phyloP scores from a whole-genome alignment of 108 stramenopile genomes.

The Cyclostephanos tholiformis region DNA sequence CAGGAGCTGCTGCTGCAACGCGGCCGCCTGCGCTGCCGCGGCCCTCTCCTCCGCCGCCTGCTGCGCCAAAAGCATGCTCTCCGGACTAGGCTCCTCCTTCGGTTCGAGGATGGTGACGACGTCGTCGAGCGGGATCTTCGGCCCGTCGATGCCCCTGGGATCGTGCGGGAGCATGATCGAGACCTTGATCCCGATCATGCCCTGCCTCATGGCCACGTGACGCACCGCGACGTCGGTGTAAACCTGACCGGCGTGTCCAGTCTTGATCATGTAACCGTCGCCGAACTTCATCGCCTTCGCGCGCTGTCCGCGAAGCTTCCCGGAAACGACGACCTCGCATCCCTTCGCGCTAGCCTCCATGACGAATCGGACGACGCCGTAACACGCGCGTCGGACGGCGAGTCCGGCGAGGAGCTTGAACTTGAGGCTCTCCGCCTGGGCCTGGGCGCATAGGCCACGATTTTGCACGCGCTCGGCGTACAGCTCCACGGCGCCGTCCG shows the following conservation, averaged over 20 bases:
- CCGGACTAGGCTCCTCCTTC: constrained; percentile 83
- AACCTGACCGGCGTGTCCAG: constrained; percentile 96
- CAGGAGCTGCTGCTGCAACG: constrained; percentile 36
- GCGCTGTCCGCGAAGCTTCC: constrained; percentile 99
- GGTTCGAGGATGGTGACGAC: constrained; percentile 92
- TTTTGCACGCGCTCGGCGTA: constrained; percentile 98
- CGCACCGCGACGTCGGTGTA: constrained; percentile 99
- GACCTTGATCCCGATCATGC: constrained; percentile 99
- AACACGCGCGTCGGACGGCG: constrained; percentile 99
- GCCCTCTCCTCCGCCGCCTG: constrained; percentile 56
- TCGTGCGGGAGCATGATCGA: constrained; percentile 98
- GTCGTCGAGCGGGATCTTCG: constrained; percentile 92
- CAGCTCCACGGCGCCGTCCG: constrained; percentile 97
- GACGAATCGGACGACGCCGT: constrained; percentile 99
- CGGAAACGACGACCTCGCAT: constrained; percentile 98
- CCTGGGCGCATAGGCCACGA: constrained; percentile 99
- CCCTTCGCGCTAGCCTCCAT: constrained; percentile 99
- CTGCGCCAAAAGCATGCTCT: constrained; percentile 68
- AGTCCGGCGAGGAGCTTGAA: constrained; percentile 99
- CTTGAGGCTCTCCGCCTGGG: constrained; percentile 99
- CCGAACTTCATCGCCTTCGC: constrained; percentile 99
- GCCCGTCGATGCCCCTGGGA: constrained; percentile 87
- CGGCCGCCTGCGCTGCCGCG: constrained; percentile 42
- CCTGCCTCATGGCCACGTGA: constrained; percentile 99
- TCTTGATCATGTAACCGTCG: constrained; percentile 99